These are phyloP conservation scores for Rhinocladiella mackenziei DNA, from an alignment of 2,329 filamentous ascomycete genomes.

Conservation along the genomic window DNA sequence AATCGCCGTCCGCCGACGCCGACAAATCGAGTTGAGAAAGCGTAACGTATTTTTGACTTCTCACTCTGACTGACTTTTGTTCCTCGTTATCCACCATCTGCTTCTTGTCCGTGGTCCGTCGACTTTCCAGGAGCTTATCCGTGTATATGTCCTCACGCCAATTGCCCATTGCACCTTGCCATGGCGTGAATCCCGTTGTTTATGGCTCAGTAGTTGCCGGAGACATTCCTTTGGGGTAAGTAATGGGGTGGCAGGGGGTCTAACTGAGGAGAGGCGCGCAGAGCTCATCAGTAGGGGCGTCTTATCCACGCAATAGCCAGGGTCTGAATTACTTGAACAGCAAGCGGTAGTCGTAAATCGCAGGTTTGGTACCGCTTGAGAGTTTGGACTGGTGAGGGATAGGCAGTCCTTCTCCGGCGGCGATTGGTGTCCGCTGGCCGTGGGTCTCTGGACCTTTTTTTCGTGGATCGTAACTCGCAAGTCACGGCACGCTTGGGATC, in stretches of 20 bases:
- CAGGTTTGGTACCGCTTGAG: conserved; percentile 6
- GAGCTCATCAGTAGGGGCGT: too few species aligned
- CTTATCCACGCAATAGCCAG: conserved; percentile 9
- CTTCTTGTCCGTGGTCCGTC: background rate
- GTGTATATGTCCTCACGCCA: too few species aligned
- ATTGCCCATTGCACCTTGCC: too few species aligned
- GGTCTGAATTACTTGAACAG: conserved; percentile 5
- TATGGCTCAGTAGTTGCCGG: background rate
- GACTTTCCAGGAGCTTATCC: too few species aligned
- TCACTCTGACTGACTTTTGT: conserved; percentile 1
- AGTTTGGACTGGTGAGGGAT: background rate
- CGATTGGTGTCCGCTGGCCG: conserved; percentile 23
- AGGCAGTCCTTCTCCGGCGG: conserved; percentile 13
- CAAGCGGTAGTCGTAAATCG: conserved; percentile 12
- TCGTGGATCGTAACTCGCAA: conserved; percentile 23
- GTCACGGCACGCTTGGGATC: conserved; percentile 23
- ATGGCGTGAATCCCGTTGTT: background rate
- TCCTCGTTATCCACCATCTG: too few species aligned
- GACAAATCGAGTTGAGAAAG: background rate
- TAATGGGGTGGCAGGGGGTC: conserved; percentile 1
- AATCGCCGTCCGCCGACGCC: conserved; percentile 8
- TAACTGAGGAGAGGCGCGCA: too few species aligned
- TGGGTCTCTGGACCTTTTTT: conserved; percentile 23
- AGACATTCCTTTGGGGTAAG: background rate
- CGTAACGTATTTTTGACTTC: conserved; percentile 4